Evolutionary conservation across 139 green algal genomes (phyloP).

Genomic region (Auxenochlorella pyrenoidosa): DNA sequence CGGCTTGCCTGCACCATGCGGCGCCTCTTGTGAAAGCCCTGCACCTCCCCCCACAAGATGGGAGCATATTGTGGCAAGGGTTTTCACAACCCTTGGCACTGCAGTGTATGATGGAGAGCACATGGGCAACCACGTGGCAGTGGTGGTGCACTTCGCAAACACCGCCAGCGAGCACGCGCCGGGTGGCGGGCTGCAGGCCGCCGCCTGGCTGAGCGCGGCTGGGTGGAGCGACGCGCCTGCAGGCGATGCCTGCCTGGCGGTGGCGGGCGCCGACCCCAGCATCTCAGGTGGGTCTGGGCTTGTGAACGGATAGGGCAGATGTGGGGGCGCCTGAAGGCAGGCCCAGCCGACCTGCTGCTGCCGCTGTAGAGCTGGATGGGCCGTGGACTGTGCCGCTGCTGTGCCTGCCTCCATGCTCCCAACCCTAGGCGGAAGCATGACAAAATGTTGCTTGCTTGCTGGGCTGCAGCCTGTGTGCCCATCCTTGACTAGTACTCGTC

Average conservation of each 20-base stretch:
- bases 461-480: too few relatives aligned
- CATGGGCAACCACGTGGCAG: slow-evolving; percentile 70
- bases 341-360: too few relatives aligned
- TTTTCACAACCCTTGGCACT: slow-evolving; percentile 57
- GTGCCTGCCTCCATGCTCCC: too few relatives aligned
- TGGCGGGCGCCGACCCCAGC: slow-evolving; percentile 56
- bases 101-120: slow-evolving; percentile 78
- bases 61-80: too few relatives aligned
- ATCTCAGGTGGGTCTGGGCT: slow-evolving; percentile 46
- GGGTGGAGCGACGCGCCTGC: slow-evolving; percentile 48
- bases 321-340: too few relatives aligned
- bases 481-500: neutral
- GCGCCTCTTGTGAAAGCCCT: too few relatives aligned
- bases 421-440: neutral
- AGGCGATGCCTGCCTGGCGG: slow-evolving; percentile 70
- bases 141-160: slow-evolving; percentile 75
- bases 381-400: too few relatives aligned
- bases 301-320: too few relatives aligned
- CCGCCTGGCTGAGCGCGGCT: slow-evolving; percentile 53
- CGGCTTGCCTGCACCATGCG: too few relatives aligned
- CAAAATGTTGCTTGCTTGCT: neutral
- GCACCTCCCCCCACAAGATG: too few relatives aligned
- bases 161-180: slow-evolving; percentile 38
- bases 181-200: slow-evolving; percentile 58
- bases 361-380: too few relatives aligned